A percentile compares a stretch with the other conserved stretches of the same genome.
Evolutionary conservation across 2,329 filamentous ascomycete species (phyloP).

Genomic region (Fusarium mangiferae): DNA sequence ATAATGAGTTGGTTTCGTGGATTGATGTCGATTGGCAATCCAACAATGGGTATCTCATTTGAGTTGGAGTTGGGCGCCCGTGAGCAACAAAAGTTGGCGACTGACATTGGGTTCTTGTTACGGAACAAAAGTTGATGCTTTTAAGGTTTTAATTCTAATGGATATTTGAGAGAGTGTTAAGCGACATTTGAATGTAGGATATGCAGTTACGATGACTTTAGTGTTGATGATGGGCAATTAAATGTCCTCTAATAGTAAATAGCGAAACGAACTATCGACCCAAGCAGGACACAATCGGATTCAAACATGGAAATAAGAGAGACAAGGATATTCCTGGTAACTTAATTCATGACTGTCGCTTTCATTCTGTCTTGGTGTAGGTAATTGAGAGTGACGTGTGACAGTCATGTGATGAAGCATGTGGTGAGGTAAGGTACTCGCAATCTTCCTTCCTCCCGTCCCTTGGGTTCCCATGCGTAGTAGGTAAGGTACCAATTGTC

Average conservation of each 20-base stretch:
- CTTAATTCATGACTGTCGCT: background rate
- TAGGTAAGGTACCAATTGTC: background rate
- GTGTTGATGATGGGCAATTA: background rate
- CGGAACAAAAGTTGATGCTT: background rate
- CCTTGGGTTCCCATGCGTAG: background rate
- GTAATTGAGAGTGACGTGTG: constrained; percentile 5
- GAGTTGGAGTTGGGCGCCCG: background rate
- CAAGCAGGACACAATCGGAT: background rate
- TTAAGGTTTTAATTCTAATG: background rate
- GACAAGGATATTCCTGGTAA: background rate
- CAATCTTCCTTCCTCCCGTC: background rate
- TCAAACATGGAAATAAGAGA: background rate
- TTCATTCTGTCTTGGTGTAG: background rate
- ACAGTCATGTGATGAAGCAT: constrained; percentile 30
- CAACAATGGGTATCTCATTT: constrained; percentile 44
- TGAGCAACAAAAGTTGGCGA: background rate
- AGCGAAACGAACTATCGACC: background rate
- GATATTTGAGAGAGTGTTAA: background rate
- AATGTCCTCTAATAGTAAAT: background rate
- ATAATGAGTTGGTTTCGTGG: constrained; percentile 52
- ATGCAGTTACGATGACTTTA: background rate
- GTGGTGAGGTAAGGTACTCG: constrained; percentile 1
- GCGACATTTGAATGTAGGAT: background rate
- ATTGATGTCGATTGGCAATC: constrained; percentile 52
- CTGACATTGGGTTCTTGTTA: background rate